Evolutionary conservation across 306 rosid genomes (phyloP).

Genomic region (Cyclanthera cordifolia): DNA sequence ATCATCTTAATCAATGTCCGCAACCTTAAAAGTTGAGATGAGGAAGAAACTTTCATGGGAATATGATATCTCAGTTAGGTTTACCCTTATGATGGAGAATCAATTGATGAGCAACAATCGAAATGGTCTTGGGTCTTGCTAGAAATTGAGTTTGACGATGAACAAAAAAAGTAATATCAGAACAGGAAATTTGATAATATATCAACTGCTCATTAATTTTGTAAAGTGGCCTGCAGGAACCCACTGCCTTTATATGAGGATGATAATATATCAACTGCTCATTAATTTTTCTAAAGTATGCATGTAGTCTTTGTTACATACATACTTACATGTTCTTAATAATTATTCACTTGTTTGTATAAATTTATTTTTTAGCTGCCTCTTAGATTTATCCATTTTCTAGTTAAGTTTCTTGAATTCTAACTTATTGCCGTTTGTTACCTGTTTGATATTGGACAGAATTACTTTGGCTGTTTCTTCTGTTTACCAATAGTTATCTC

Average conservation of each 20-base stretch:
- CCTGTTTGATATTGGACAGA: conserved; percentile 38
- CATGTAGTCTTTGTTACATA: neutral
- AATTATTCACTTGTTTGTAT: neutral
- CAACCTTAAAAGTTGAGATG: neutral
- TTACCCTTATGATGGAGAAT: neutral
- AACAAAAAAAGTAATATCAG: too few species aligned
- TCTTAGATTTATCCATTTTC: neutral
- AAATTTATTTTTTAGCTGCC: neutral
- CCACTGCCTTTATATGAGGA: too few species aligned
- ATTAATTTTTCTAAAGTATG: too few species aligned
- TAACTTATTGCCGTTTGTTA: neutral
- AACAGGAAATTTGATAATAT: too few species aligned
- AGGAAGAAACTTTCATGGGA: neutral
- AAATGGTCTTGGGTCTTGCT: neutral
- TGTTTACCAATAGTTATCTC: conserved; percentile 81
- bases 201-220: too few species aligned
- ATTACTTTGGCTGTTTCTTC: conserved; percentile 88
- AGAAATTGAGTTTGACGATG: neutral
- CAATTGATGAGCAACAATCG: neutral
- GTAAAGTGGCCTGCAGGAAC: too few species aligned
- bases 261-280: too few species aligned
- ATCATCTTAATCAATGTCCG: neutral
- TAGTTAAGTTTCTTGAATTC: neutral
- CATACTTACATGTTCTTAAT: neutral
- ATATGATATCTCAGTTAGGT: neutral